Conservation (phyloP, 2,329 filamentous ascomycete genomes). For the Aspergillus versicolor region DNA sequence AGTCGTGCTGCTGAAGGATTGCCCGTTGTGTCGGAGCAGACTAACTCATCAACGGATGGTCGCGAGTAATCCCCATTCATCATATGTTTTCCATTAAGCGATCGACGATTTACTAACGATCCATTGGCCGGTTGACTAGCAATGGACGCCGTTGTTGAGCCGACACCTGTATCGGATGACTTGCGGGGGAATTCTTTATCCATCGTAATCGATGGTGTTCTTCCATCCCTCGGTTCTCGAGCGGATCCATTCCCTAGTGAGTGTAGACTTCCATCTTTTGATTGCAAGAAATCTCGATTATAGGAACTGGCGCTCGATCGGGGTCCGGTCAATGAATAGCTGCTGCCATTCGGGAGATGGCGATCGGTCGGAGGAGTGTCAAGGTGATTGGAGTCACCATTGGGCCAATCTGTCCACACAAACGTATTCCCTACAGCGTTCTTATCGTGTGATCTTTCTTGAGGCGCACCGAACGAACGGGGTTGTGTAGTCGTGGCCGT, state of each 20-base stretch:
- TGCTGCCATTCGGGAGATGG: constrained; percentile 52
- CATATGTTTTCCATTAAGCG: constrained; percentile 28
- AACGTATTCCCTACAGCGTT: constrained; percentile 46
- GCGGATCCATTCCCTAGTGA: constrained; percentile 38
- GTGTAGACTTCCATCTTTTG: constrained; percentile 51
- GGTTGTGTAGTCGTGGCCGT: constrained; percentile 35
- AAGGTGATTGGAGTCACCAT: constrained; percentile 42
- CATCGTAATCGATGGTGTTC: constrained; percentile 27
- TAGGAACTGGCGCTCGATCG: constrained; percentile 47
- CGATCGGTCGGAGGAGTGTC: constrained; percentile 41
- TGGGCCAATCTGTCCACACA: constrained; percentile 47
- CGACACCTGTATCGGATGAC: constrained; percentile 29
- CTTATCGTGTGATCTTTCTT: constrained; percentile 46
- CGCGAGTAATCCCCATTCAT: constrained; percentile 33
- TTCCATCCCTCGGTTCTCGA: constrained; percentile 33
- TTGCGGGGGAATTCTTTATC: constrained; percentile 27
- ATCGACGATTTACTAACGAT: constrained; percentile 21
- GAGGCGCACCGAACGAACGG: constrained; percentile 40
- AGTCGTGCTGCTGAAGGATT: constrained; percentile 31
- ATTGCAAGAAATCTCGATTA: constrained; percentile 40
- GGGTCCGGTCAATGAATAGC: constrained; percentile 61
- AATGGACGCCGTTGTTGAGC: constrained; percentile 25
- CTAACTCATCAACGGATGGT: constrained; percentile 32
- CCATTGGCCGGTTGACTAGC: constrained; percentile 29
- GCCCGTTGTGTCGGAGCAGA: constrained; percentile 27